A percentile compares a stretch with the other conserved stretches of the same genome.
Evolutionary conservation across 441 rosid species (phyloP).

Genomic region (Erodium moschatum): DNA sequence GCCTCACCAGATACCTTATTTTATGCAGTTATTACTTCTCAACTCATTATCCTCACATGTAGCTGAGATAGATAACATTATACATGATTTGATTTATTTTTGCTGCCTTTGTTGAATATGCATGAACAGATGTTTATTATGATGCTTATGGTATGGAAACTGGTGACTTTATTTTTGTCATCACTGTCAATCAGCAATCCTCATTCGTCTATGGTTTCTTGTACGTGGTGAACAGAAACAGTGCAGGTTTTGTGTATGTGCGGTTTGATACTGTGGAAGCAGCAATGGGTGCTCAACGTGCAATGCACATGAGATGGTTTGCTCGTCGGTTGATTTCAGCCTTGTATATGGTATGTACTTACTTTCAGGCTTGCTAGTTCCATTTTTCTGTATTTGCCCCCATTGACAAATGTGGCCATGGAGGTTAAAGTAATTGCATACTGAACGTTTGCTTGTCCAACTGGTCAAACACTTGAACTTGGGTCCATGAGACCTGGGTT

Average conservation of each 20-base stretch:
- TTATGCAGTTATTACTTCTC: no score
- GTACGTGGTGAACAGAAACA: slow-evolving; percentile 38
- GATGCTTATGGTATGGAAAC: no score
- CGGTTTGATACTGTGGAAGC: slow-evolving; percentile 55
- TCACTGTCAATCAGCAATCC: no score
- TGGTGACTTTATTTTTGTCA: not conserved
- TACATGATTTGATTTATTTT: no score
- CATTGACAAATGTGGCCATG: not conserved
- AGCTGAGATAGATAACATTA: no score
- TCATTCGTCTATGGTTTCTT: not conserved
- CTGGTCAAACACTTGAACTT: no score
- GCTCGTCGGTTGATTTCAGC: slow-evolving; percentile 77
- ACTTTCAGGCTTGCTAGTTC: not conserved
- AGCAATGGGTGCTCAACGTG: slow-evolving; percentile 55
- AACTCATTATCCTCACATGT: no score
- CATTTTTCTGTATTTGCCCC: not conserved
- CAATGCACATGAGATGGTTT: slow-evolving; percentile 94
- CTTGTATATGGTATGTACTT: slow-evolving; percentile 39
- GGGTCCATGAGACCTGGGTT: no score
- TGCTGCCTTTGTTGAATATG: no score
- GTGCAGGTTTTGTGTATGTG: slow-evolving; percentile 61
- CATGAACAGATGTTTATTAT: no score
- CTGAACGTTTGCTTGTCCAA: no score
- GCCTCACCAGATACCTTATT: no score
- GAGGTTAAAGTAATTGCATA: not conserved